Conservation (phyloP, 2,329 filamentous ascomycete species). For the Diaporthe nobilis region DNA sequence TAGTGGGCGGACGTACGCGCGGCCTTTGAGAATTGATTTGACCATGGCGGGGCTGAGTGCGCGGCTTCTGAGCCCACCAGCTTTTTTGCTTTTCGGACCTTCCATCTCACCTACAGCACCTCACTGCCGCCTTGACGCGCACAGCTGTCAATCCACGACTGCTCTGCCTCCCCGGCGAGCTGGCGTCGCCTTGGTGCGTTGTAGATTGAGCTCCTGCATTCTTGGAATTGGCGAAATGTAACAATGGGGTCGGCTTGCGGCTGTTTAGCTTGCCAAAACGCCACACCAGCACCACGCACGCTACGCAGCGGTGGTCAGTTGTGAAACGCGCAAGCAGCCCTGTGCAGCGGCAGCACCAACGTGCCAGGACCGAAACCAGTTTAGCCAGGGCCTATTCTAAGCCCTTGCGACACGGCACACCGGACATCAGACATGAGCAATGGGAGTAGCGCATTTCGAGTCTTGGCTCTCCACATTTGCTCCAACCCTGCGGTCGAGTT, state of each 20-base stretch:
- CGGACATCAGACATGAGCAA: conserved; percentile 30
- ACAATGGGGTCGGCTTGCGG: conserved; percentile 4
- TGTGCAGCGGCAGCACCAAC: conserved; percentile 18
- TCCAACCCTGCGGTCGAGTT: conserved; percentile 2
- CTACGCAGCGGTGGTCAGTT: conserved; percentile 3
- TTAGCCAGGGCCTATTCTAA: conserved; percentile 28
- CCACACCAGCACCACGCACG: conserved; percentile 14
- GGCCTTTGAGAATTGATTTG: conserved; percentile 37
- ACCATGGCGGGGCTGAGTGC: conserved; percentile 34
- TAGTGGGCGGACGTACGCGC: conserved; percentile 37
- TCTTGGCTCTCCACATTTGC: conserved; percentile 21
- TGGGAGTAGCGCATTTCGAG: conserved; percentile 22
- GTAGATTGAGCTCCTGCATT: conserved; percentile 14
- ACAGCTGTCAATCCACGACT: conserved; percentile 14
- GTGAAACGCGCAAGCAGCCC: conserved; percentile 22
- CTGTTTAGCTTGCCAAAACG: conserved; percentile 9
- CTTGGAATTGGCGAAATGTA: conserved; percentile 18
- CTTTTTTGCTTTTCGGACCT: conserved; percentile 1
- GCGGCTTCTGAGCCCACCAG: conserved; percentile 26
- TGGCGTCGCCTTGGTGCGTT: not conserved
- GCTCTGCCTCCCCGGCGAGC: not conserved
- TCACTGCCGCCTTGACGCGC: conserved; percentile 23
- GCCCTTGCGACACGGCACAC: conserved; percentile 26
- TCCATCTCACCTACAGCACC: conserved; percentile 1
- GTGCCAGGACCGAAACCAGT: conserved; percentile 12